phyloP scores from a whole-genome alignment of 2,329 filamentous ascomycete genomes.

The Botryotinia convoluta region DNA sequence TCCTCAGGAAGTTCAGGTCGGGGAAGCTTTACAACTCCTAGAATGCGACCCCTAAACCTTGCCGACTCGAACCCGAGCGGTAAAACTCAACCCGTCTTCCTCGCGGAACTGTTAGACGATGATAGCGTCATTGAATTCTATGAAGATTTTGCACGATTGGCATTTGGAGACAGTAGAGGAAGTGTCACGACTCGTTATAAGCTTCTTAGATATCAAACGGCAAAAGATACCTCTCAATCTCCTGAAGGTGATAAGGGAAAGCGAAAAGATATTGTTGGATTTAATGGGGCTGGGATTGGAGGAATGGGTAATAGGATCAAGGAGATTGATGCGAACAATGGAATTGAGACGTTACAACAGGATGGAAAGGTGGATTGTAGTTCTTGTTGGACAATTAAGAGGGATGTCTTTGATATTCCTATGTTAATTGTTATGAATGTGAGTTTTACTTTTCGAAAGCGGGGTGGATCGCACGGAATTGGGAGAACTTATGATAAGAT shows the following conservation, averaged over 20 bases:
- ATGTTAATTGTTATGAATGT: constrained; percentile 99
- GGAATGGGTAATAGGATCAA: constrained; percentile 55
- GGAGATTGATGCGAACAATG: constrained; percentile 68
- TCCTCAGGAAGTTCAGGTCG: constrained; percentile 40
- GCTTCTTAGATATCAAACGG: constrained; percentile 81
- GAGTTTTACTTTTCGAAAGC: constrained; percentile 44
- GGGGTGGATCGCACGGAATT: neutral
- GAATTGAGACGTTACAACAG: constrained; percentile 77
- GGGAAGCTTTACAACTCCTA: constrained; percentile 51
- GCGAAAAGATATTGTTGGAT: constrained; percentile 20
- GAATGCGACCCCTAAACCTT: constrained; percentile 45
- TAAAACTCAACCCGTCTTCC: constrained; percentile 74
- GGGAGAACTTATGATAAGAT: neutral
- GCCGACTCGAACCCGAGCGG: constrained; percentile 42
- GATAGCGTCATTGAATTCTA: constrained; percentile 93
- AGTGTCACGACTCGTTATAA: constrained; percentile 81
- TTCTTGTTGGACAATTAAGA: constrained; percentile 95
- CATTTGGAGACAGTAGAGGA: constrained; percentile 86
- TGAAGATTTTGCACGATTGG: constrained; percentile 88
- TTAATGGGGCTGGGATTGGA: constrained; percentile 29
- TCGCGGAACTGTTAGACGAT: constrained; percentile 90
- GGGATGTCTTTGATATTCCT: constrained; percentile 96
- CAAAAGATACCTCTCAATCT: constrained; percentile 50
- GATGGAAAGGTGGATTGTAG: constrained; percentile 93
- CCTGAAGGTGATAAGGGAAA: constrained; percentile 27